phyloP scores from a whole-genome alignment of 495 filamentous ascomycete genomes.

The Penicillium angulare region DNA sequence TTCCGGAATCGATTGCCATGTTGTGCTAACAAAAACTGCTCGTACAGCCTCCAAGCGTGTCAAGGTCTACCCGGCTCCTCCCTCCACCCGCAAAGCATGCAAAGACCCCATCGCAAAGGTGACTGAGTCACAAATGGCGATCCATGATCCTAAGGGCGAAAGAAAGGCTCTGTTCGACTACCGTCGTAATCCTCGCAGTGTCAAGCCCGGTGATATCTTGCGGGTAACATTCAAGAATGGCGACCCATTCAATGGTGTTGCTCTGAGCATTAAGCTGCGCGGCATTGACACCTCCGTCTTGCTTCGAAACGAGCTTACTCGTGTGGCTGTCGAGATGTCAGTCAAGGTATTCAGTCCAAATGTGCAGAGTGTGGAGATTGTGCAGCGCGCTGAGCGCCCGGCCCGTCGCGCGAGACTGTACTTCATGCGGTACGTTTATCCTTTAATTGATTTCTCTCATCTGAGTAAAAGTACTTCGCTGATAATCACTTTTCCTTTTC shows the following conservation, averaged over 20 bases:
- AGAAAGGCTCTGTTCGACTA: slow-evolving; percentile 76
- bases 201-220: slow-evolving; percentile 82
- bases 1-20: background rate
- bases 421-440: slow-evolving; percentile 74
- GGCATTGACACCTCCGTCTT: slow-evolving; percentile 85
- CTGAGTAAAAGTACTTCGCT: slow-evolving; percentile 14
- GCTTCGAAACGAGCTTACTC: slow-evolving; percentile 76
- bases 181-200: slow-evolving; percentile 68
- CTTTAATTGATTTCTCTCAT: slow-evolving; percentile 28
- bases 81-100: slow-evolving; percentile 39
- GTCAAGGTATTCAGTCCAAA: slow-evolving; percentile 89
- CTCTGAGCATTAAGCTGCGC: slow-evolving; percentile 75
- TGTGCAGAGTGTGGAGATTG: slow-evolving; percentile 88
- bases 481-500: slow-evolving; percentile 1
- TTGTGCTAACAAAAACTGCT: slow-evolving; percentile 17
- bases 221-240: slow-evolving; percentile 76
- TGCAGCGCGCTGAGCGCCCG: slow-evolving; percentile 79
- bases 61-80: slow-evolving; percentile 54
- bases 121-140: slow-evolving; percentile 60
- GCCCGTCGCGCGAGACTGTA: slow-evolving; percentile 85
- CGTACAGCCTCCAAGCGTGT: slow-evolving; percentile 41
- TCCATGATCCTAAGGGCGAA: slow-evolving; percentile 80
- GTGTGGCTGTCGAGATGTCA: slow-evolving; percentile 96
- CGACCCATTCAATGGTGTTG: slow-evolving; percentile 87
- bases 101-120: slow-evolving; percentile 63